A percentile compares a stretch with the other conserved stretches of the same genome.
Conservation (phyloP, 1,139 yeast genomes). For the Trichomonascaceae sp. region DNA sequence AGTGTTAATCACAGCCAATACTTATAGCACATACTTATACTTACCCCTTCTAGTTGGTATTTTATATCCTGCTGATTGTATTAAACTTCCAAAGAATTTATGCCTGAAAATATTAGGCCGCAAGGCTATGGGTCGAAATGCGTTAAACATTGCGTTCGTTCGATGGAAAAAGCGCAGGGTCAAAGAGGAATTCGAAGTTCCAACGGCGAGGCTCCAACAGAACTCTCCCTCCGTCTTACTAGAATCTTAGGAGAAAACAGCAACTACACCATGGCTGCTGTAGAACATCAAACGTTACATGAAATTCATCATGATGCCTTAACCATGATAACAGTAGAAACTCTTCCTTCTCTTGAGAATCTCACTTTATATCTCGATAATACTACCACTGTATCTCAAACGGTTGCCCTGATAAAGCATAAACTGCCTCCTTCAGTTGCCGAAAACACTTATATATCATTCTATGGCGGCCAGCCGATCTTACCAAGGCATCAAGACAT, state of each 20-base stretch:
- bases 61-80: constrained; percentile 1
- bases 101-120: neutral
- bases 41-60: constrained; percentile 6
- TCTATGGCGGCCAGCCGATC: constrained; percentile 9
- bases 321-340: constrained; percentile 4
- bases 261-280: neutral
- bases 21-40: neutral
- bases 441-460: constrained; percentile 1
- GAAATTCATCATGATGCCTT: neutral
- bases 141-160: neutral
- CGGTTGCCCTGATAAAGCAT: neutral
- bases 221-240: too few relatives aligned
- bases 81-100: neutral
- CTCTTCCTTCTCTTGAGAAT: constrained; percentile 6
- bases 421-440: constrained; percentile 8
- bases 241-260: too few relatives aligned
- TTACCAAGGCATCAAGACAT: neutral
- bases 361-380: neutral
- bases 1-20: neutral
- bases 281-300: neutral
- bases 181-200: too few relatives aligned
- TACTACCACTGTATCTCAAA: neutral
- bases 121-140: neutral
- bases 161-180: neutral
- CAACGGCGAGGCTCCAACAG: too few relatives aligned